phyloP scores from a whole-genome alignment of 2,329 filamentous ascomycete species.

The Colletotrichum endophyticum region DNA sequence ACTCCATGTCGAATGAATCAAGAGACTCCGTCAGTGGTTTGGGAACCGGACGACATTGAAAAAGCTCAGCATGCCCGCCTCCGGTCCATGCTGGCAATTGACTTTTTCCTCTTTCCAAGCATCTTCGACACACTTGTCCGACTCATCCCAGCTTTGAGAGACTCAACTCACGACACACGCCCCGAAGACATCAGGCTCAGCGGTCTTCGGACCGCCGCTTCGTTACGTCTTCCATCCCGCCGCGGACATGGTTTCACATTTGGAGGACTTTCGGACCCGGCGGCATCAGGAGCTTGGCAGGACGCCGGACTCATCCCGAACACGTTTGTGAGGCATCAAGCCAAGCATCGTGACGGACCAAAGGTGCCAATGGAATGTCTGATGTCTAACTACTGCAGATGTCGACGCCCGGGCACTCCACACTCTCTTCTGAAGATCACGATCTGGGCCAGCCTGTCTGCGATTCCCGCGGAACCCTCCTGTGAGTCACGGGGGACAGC shows the following conservation, averaged over 20 bases:
- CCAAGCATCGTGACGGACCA: constrained; percentile 12
- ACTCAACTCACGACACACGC: neutral
- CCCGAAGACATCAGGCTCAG: neutral
- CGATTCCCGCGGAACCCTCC: neutral
- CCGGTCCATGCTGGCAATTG: neutral
- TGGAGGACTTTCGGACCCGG: neutral
- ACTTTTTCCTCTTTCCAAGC: neutral
- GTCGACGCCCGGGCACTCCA: neutral
- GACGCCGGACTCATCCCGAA: neutral
- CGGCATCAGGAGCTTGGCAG: constrained; percentile 8
- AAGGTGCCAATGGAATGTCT: constrained; percentile 2
- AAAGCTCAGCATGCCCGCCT: neutral
- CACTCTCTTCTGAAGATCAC: neutral
- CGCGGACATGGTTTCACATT: constrained; percentile 6
- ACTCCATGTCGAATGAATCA: neutral
- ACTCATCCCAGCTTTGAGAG: neutral
- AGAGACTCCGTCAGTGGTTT: neutral
- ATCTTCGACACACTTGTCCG: neutral
- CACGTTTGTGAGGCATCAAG: constrained; percentile 1
- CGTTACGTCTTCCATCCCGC: neutral
- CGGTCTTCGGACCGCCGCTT: neutral
- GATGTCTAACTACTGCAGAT: constrained; percentile 7
- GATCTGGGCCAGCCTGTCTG: neutral
- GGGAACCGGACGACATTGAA: neutral
- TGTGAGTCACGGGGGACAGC: neutral